A percentile compares a stretch with the other conserved stretches of the same genome.
Evolutionary conservation across 805 yeast species (phyloP).

Genomic region (Saccharomyces mikatae): DNA sequence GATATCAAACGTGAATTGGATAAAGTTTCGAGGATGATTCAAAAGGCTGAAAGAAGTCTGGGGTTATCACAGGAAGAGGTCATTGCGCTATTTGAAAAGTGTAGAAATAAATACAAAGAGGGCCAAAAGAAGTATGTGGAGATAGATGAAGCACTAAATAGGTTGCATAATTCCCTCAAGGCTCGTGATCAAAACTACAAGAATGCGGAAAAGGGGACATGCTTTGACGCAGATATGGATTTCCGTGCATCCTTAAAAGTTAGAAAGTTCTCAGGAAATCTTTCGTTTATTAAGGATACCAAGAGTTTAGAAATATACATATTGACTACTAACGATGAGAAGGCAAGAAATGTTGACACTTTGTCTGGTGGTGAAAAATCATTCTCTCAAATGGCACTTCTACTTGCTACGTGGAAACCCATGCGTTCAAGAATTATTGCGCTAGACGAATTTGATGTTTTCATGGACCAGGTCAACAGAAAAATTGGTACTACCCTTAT

Average conservation of each 20-base stretch:
- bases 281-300: conserved; percentile 52
- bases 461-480: conserved; percentile 91
- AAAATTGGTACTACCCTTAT: conserved; percentile 69
- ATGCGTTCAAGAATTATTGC: conserved; percentile 87
- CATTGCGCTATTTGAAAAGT: conserved; percentile 37
- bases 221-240: conserved; percentile 42
- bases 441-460: conserved; percentile 93
- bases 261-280: conserved; percentile 67
- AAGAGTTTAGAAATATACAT: conserved; percentile 50
- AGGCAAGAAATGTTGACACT: conserved; percentile 65
- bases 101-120: conserved; percentile 36
- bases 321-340: conserved; percentile 50
- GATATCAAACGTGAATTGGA: conserved; percentile 43
- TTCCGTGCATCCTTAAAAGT: conserved; percentile 53
- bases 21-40: conserved; percentile 39
- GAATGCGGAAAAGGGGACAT: conserved; percentile 34
- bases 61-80: conserved; percentile 54
- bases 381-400: conserved; percentile 79
- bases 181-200: conserved; percentile 38
- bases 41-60: conserved; percentile 43
- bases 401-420: conserved; percentile 85
- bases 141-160: conserved; percentile 30
- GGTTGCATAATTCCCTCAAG: conserved; percentile 33
- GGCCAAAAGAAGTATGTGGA: conserved; percentile 36
- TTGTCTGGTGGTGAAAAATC: conserved; percentile 97